Percentiles rank a stretch among this genome's conserved stretches.
Conservation (phyloP, 164 flowering plant species). For the Paratinospora sagittata region DNA sequence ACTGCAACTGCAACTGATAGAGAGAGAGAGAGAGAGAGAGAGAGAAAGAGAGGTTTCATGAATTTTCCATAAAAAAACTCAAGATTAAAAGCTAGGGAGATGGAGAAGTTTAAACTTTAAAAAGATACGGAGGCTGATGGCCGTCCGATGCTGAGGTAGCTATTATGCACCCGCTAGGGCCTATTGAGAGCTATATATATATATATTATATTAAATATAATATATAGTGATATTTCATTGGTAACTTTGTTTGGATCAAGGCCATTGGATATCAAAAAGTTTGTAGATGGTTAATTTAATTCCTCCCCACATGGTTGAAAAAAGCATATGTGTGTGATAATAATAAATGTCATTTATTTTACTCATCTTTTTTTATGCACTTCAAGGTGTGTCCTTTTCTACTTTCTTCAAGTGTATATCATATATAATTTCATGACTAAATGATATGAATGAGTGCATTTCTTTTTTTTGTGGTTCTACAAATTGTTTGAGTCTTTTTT, state of each 20-base stretch:
- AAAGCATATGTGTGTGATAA: neutral
- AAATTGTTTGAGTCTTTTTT: too few relatives aligned
- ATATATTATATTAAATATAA: neutral
- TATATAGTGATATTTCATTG: neutral
- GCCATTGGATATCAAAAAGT: neutral
- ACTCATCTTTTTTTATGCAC: neutral
- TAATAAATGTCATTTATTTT: constrained; percentile 1
- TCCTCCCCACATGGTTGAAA: neutral
- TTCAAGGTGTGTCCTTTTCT: too few relatives aligned
- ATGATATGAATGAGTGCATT: too few relatives aligned
- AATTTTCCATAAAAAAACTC: too few relatives aligned
- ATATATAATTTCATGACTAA: too few relatives aligned
- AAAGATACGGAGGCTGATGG: constrained; percentile 10
- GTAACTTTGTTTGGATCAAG: constrained; percentile 7
- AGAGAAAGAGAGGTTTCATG: too few relatives aligned
- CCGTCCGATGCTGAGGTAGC: constrained; percentile 44
- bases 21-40: neutral
- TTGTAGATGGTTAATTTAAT: neutral
- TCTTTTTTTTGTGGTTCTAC: too few relatives aligned
- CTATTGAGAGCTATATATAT: constrained; percentile 3
- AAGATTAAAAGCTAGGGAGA: too few relatives aligned
- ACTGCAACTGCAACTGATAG: neutral
- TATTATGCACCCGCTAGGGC: constrained; percentile 40
- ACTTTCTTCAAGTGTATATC: too few relatives aligned
- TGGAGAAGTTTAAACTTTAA: neutral